Conservation (phyloP, 495 filamentous ascomycete species). For the Rostrohypoxylon terebratum region DNA sequence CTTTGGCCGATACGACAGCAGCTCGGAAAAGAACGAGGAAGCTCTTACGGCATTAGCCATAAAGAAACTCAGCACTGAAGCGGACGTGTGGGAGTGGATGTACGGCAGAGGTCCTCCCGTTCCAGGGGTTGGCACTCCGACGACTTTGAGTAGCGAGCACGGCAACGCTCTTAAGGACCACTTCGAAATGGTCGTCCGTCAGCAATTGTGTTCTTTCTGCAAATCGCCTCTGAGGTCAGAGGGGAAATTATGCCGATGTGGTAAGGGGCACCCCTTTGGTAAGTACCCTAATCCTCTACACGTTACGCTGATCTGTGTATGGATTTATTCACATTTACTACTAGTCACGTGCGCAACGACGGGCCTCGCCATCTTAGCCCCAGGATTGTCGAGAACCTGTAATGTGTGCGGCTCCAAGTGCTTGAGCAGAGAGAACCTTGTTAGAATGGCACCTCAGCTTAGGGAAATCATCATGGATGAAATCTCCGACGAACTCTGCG, state of each 20-base stretch:
- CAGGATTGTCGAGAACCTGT: slow-evolving; percentile 57
- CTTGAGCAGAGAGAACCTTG: slow-evolving; percentile 48
- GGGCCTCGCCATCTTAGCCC: slow-evolving; percentile 57
- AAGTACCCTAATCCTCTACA: slow-evolving; percentile 9
- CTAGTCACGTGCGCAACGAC: slow-evolving; percentile 55
- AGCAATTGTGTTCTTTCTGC: slow-evolving; percentile 56
- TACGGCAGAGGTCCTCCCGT: slow-evolving; percentile 60
- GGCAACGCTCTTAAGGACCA: slow-evolving; percentile 43
- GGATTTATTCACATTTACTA: not conserved
- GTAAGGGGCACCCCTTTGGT: slow-evolving; percentile 51
- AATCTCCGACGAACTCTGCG: slow-evolving; percentile 54
- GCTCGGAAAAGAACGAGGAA: slow-evolving; percentile 11
- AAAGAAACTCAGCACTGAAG: slow-evolving; percentile 57
- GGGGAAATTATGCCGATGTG: slow-evolving; percentile 36
- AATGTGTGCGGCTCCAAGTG: slow-evolving; percentile 58
- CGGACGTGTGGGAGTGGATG: slow-evolving; percentile 59
- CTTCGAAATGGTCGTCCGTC: slow-evolving; percentile 45
- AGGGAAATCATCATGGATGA: slow-evolving; percentile 47
- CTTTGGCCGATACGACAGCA: slow-evolving; percentile 51
- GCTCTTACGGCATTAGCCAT: not conserved
- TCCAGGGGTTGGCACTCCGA: slow-evolving; percentile 44
- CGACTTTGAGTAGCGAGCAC: not conserved
- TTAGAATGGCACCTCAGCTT: slow-evolving; percentile 46
- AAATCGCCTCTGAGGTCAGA: slow-evolving; percentile 33
- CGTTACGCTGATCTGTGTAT: not conserved